Evolutionary conservation across 2,329 filamentous ascomycete genomes (phyloP), one percentile per base, ranked within the genome.

Genomic region (Ilyonectria mors-panacis): DNA sequence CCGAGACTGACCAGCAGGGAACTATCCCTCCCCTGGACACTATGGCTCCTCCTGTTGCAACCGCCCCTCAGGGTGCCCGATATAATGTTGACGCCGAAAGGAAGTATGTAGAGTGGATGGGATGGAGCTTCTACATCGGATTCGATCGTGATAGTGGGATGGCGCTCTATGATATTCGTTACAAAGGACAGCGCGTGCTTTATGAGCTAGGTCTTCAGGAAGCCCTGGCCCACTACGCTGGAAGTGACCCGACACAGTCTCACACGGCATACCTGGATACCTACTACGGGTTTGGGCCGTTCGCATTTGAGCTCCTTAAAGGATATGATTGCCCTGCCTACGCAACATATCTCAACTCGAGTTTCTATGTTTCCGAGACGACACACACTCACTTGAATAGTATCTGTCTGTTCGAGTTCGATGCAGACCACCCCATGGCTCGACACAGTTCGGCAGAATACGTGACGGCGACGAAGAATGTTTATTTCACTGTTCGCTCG

Each of bases 171-270:
- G 83, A 89, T 65, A 83, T 90, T 50, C 78, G 80, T 19, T 88
- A 84, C 79, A 86, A 87, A 70, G 86, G 85, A n/a, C 81, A 87
- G 65, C 79, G 86, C 7, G 75, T 90, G 7, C 77, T 89, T 12
- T 89, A 89, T 63, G 87, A 89, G 70, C 78, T 90, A 1, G 83
- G 84, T 3, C 77, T 89, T 0, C 85, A 89, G 73, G 87, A 89
- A 75, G 86, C 87, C 0, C 76, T 88, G 8, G 83, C 86, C 1
- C 85, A 87, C 59, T 88, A 88, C 61, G 84, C 85, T 1, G 77
- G 85, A 6, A 81, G 80, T 47, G 84, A 87, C 55, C 86, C 85
- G 0, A 74, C 82, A 2, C 81, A 84, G 70, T 82, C 82, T 1
- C 81, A 81, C 17, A 84, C 81, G 0, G 77, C 81, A 0, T 87